Evolutionary conservation across 139 green algal species (phyloP).

Genomic region (Tetratostichococcus sp.): DNA sequence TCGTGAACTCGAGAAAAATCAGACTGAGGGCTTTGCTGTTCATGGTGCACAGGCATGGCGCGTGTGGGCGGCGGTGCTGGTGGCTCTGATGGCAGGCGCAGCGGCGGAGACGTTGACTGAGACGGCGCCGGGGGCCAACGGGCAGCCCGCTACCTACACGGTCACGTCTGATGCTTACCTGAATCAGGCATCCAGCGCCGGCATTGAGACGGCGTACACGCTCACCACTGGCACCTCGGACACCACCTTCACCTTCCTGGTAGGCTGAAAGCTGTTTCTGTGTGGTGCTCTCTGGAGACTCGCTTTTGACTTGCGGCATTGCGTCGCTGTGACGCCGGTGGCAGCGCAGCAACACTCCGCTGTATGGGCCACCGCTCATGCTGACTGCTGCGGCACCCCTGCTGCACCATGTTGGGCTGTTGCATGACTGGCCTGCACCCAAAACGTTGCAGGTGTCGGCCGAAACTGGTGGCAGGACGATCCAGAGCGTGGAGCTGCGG

Average conservation of each 20-base stretch:
- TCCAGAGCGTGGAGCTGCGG: not conserved
- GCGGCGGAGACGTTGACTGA: not conserved
- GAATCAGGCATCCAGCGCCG: not conserved
- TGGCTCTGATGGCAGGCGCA: not conserved
- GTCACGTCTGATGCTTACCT: not conserved
- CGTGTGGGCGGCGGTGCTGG: not conserved
- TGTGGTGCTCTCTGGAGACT: no score
- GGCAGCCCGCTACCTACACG: not conserved
- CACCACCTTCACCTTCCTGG: not conserved
- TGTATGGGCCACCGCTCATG: no score
- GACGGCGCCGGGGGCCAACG: not conserved
- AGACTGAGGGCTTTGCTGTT: not conserved
- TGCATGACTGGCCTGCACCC: no score
- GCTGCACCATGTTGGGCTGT: no score
- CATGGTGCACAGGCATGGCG: not conserved
- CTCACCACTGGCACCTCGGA: not conserved
- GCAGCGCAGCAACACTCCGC: no score
- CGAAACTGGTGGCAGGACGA: not conserved
- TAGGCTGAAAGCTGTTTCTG: not conserved
- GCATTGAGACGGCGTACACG: not conserved
- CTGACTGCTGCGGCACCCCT: no score
- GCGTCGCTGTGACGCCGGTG: no score
- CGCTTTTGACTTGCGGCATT: no score
- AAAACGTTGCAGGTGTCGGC: no score
- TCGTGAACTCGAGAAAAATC: no score